phyloP scores from a whole-genome alignment of 2,329 filamentous ascomycete genomes.

The Colletotrichum siamense region DNA sequence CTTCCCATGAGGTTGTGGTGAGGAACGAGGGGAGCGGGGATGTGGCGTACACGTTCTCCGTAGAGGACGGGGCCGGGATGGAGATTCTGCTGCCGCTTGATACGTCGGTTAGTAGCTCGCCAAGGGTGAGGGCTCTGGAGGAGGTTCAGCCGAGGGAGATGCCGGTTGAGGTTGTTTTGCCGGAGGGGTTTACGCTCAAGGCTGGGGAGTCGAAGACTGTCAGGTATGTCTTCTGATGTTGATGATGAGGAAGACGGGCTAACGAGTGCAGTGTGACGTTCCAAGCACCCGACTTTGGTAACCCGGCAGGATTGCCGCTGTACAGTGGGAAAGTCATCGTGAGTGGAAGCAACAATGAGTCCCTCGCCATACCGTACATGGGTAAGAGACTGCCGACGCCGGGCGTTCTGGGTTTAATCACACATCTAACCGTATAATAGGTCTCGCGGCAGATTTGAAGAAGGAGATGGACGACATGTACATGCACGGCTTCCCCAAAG shows the following conservation, averaged over 20 bases:
- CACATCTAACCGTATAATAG: not conserved
- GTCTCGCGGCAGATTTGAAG: constrained; percentile 27
- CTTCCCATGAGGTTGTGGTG: constrained; percentile 30
- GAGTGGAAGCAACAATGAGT: constrained; percentile 33
- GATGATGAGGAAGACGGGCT: not conserved
- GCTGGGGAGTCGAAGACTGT: constrained; percentile 29
- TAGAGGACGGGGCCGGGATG: constrained; percentile 37
- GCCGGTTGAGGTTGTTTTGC: constrained; percentile 22
- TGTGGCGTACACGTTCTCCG: constrained; percentile 35
- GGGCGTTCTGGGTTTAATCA: accelerated
- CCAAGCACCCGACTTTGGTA: constrained; percentile 32
- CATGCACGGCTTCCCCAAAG: constrained; percentile 13
- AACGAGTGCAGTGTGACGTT: constrained; percentile 27
- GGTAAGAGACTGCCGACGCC: constrained; percentile 4
- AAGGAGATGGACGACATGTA: constrained; percentile 24
- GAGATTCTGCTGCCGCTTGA: constrained; percentile 33
- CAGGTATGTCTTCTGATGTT: constrained; percentile 4
- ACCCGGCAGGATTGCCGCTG: constrained; percentile 31
- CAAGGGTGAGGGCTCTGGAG: constrained; percentile 24
- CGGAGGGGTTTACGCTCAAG: constrained; percentile 27
- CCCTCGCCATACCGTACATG: constrained; percentile 37
- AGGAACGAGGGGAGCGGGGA: constrained; percentile 38
- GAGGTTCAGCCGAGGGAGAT: constrained; percentile 26
- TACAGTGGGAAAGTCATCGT: constrained; percentile 39
- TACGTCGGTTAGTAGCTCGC: not conserved